These are phyloP conservation scores for Aphanoascus verrucosus DNA, from an alignment of 2,329 filamentous ascomycete genomes.

Conservation along the genomic window DNA sequence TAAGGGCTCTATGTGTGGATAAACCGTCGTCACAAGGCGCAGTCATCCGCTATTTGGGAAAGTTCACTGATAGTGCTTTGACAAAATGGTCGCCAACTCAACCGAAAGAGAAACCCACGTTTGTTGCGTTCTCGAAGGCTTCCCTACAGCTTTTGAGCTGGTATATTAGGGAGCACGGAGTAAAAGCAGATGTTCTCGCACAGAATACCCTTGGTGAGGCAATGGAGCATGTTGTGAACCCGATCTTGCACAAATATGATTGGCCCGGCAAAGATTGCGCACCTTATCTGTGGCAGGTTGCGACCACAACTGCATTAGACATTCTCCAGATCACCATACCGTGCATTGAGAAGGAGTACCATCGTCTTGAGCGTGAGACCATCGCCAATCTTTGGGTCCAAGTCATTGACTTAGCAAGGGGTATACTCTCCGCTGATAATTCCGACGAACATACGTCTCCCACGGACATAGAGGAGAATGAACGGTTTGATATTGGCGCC, in stretches of 20 bases:
- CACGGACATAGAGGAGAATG: conserved; percentile 51
- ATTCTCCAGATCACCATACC: conserved; percentile 58
- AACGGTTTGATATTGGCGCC: conserved; percentile 68
- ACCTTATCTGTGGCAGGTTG: conserved; percentile 65
- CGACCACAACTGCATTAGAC: conserved; percentile 58
- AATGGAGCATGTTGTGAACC: conserved; percentile 55
- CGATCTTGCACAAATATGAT: conserved; percentile 69
- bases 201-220: conserved; percentile 56
- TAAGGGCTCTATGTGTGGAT: conserved; percentile 29
- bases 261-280: conserved; percentile 63
- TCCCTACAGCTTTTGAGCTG: conserved; percentile 57
- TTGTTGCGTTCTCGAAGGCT: conserved; percentile 77
- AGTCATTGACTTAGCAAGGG: conserved; percentile 54
- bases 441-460: conserved; percentile 37
- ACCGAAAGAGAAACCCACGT: conserved; percentile 55
- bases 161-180: conserved; percentile 32
- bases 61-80: conserved; percentile 55
- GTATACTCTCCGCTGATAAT: conserved; percentile 58
- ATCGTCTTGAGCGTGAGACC: conserved; percentile 25
- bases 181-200: conserved; percentile 57
- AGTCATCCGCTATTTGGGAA: conserved; percentile 44
- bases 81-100: conserved; percentile 29
- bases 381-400: conserved; percentile 57
- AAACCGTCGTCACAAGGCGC: conserved; percentile 29
- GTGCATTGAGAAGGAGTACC: conserved; percentile 42